Conservation (phyloP, 306 rosid genomes). For the Boehmeria nivea region DNA sequence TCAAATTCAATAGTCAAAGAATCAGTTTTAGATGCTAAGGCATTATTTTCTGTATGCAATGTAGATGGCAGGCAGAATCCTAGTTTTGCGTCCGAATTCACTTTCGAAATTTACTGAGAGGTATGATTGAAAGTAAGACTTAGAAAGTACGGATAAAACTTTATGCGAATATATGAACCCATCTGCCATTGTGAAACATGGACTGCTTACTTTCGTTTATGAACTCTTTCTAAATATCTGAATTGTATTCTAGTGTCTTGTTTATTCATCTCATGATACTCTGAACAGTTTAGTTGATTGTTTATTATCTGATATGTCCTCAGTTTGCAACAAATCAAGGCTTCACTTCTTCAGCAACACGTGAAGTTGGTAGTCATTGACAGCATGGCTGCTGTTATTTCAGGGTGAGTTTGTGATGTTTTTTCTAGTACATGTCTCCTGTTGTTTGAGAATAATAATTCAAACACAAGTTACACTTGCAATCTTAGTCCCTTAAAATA, state of each 20-base stretch:
- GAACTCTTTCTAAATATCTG: background rate
- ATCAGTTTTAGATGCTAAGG: slow-evolving; percentile 3
- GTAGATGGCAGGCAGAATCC: slow-evolving; percentile 90
- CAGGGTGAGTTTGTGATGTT: slow-evolving; percentile 48
- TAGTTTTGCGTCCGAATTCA: slow-evolving; percentile 70
- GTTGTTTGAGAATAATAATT: background rate
- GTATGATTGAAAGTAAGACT: slow-evolving; percentile 30
- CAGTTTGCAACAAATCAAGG: slow-evolving; percentile 80
- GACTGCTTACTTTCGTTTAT: background rate
- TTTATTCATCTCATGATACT: background rate
- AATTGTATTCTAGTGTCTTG: slow-evolving; percentile 2
- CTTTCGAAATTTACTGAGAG: slow-evolving; percentile 80
- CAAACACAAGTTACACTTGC: too few relatives aligned
- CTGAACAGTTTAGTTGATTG: slow-evolving; percentile 8
- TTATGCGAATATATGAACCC: background rate
- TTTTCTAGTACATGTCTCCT: background rate
- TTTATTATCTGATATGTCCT: slow-evolving; percentile 20
- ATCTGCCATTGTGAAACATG: background rate
- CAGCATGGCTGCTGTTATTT: slow-evolving; percentile 84
- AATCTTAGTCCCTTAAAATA: background rate
- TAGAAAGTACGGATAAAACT: background rate
- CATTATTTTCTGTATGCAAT: slow-evolving; percentile 17
- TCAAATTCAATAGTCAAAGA: background rate
- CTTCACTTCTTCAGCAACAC: slow-evolving; percentile 62
- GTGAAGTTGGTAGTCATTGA: slow-evolving; percentile 85